These are phyloP conservation scores for Schwanniomyces yamadae DNA, from an alignment of 805 yeast species.

Conservation along the genomic window DNA sequence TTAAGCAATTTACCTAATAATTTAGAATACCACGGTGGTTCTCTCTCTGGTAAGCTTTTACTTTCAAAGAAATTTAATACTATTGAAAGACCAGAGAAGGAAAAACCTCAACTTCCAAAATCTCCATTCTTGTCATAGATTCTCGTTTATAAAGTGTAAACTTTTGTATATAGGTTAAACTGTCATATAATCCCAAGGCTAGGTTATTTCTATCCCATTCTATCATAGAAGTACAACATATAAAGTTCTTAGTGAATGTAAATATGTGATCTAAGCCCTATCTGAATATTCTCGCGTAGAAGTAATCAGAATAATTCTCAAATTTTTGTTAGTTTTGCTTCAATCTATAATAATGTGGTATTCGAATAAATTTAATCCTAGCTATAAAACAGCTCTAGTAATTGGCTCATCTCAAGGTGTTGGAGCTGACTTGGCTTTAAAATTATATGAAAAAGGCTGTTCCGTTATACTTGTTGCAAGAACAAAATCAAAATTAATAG, in stretches of 20 bases:
- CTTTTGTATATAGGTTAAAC: neutral
- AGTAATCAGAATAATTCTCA: no score
- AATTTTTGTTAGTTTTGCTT: no score
- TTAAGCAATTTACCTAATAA: slow-evolving; percentile 33
- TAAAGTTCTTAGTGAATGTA: no score
- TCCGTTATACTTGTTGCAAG: slow-evolving; percentile 77
- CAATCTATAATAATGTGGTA: slow-evolving; percentile 1
- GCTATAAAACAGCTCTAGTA: slow-evolving; percentile 62
- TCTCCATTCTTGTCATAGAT: slow-evolving; percentile 26
- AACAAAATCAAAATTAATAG: slow-evolving; percentile 56
- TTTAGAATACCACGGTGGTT: slow-evolving; percentile 26
- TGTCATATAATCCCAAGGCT: no score
- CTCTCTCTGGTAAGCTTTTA: slow-evolving; percentile 20
- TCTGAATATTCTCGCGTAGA: neutral
- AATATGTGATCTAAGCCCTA: no score
- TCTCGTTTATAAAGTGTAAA: neutral
- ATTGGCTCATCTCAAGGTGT: slow-evolving; percentile 96
- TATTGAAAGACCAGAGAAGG: slow-evolving; percentile 22
- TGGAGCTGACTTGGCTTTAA: slow-evolving; percentile 74
- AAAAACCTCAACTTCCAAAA: slow-evolving; percentile 25
- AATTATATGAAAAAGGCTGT: slow-evolving; percentile 54
- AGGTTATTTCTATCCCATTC: no score
- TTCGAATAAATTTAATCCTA: slow-evolving; percentile 28
- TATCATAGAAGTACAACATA: no score
- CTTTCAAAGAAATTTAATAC: slow-evolving; percentile 35